Conservation (phyloP, 805 yeast species). For the Peterozyma toletana region DNA sequence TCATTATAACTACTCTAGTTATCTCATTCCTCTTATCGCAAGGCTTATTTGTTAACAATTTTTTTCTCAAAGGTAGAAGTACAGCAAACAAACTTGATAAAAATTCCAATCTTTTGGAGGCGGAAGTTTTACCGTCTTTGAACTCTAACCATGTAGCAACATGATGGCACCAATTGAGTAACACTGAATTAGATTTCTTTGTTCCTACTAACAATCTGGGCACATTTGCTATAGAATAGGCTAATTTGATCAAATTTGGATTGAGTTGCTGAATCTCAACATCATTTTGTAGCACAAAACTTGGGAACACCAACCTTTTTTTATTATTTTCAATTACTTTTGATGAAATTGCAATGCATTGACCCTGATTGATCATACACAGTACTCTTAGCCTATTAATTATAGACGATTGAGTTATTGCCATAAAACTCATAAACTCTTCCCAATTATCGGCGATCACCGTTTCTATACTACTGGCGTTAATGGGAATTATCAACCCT, state of each 20-base stretch:
- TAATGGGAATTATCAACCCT: constrained; percentile 41
- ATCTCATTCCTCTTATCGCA: constrained; percentile 17
- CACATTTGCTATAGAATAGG: constrained; percentile 32
- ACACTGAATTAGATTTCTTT: constrained; percentile 28
- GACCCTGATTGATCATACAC: background rate
- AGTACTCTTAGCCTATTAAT: constrained; percentile 3
- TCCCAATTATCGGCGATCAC: constrained; percentile 43
- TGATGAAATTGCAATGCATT: background rate
- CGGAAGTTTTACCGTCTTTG: constrained; percentile 33
- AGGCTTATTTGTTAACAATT: constrained; percentile 28
- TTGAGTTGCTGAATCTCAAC: constrained; percentile 31
- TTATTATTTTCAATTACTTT: constrained; percentile 15
- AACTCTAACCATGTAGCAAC: constrained; percentile 48
- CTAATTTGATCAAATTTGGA: constrained; percentile 27
- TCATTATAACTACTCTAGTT: constrained; percentile 41
- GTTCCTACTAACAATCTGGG: constrained; percentile 40
- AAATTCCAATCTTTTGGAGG: constrained; percentile 21
- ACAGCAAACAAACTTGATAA: constrained; percentile 40
- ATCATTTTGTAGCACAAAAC: constrained; percentile 33
- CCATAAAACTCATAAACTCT: constrained; percentile 32
- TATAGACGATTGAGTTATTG: constrained; percentile 23
- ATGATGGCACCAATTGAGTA: constrained; percentile 45
- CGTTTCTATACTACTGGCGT: constrained; percentile 27
- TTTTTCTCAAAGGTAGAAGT: constrained; percentile 30
- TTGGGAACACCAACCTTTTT: constrained; percentile 30